These are phyloP conservation scores for Emericellopsis cladophorae DNA, from an alignment of 2,329 filamentous ascomycete genomes.

Conservation along the genomic window DNA sequence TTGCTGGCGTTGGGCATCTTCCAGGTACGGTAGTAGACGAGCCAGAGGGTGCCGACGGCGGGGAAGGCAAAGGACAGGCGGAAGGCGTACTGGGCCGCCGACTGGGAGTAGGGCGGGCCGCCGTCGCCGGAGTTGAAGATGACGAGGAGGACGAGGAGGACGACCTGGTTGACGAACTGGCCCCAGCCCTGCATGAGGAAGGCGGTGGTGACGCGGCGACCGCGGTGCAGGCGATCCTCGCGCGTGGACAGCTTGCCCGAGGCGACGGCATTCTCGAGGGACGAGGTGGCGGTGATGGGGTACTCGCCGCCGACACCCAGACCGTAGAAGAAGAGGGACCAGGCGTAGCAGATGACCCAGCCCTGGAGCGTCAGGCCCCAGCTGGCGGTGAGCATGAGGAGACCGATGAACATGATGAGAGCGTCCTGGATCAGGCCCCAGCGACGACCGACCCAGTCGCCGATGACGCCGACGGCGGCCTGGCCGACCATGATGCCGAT, in stretches of 20 bases:
- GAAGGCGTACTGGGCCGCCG: slow-evolving; percentile 82
- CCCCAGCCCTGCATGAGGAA: slow-evolving; percentile 99
- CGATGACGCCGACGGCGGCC: slow-evolving; percentile 67
- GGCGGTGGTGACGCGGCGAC: slow-evolving; percentile 86
- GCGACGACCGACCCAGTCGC: slow-evolving; percentile 73
- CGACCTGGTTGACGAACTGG: slow-evolving; percentile 84
- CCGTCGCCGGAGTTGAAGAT: slow-evolving; percentile 74
- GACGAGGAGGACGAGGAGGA: slow-evolving; percentile 75
- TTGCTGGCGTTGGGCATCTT: slow-evolving; percentile 86
- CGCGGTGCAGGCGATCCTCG: slow-evolving; percentile 88
- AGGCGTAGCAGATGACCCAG: slow-evolving; percentile 95
- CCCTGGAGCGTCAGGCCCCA: slow-evolving; percentile 83
- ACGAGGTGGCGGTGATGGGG: slow-evolving; percentile 90
- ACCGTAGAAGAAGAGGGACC: slow-evolving; percentile 72
- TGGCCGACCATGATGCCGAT: slow-evolving; percentile 92
- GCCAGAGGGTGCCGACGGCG: slow-evolving; percentile 81
- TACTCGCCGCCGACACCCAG: slow-evolving; percentile 74
- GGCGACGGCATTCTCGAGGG: slow-evolving; percentile 85
- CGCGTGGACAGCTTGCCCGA: slow-evolving; percentile 78
- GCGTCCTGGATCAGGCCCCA: slow-evolving; percentile 96
- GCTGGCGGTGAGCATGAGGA: slow-evolving; percentile 80
- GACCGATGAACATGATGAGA: slow-evolving; percentile 80
- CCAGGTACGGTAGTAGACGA: slow-evolving; percentile 90
- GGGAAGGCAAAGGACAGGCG: slow-evolving; percentile 86
- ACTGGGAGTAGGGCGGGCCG: slow-evolving; percentile 62